Percentiles rank a stretch among this genome's conserved stretches.
Evolutionary conservation across 176 grass and related monocot species (phyloP).

Genomic region (Lolium multiflorum): DNA sequence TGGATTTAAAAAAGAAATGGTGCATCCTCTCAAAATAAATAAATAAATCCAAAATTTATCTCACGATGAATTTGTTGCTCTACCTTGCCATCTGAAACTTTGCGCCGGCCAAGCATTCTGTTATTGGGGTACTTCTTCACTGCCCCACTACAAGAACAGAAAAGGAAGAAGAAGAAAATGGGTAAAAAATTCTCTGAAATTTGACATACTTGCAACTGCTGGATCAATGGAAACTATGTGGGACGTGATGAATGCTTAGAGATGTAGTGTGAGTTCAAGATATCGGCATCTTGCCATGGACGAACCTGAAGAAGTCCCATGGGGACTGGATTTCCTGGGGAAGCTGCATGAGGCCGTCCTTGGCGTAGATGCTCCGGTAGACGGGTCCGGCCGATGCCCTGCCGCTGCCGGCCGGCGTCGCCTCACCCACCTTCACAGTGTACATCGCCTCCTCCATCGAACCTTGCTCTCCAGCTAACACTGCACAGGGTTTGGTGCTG

Average conservation of each 20-base stretch:
- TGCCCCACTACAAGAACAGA: conserved; percentile 54
- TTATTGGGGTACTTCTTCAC: conserved; percentile 75
- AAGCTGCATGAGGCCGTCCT: conserved; percentile 72
- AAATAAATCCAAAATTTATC: too few species aligned
- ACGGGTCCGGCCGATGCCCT: conserved; percentile 70
- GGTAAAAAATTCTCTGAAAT: conserved; percentile 3
- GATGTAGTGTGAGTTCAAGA: neutral
- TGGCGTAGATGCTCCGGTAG: conserved; percentile 81
- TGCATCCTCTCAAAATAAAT: conserved; percentile 18
- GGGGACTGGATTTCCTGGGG: conserved; percentile 69
- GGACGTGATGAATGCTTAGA: neutral
- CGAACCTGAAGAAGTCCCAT: conserved; percentile 94
- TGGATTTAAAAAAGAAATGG: conserved; percentile 32
- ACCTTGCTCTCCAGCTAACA: conserved; percentile 18
- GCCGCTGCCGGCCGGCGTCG: conserved; percentile 50
- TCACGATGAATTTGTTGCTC: neutral
- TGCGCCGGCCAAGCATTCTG: conserved; percentile 80
- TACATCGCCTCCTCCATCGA: conserved; percentile 62
- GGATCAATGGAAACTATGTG: neutral
- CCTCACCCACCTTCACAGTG: conserved; percentile 77
- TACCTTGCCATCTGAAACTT: conserved; percentile 79
- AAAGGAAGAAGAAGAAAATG: neutral
- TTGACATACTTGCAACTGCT: neutral
- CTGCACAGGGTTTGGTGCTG: neutral
- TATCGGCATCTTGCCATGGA: neutral